phyloP scores from a whole-genome alignment of 805 yeast species.

The Zygoascus ofunaensis region DNA sequence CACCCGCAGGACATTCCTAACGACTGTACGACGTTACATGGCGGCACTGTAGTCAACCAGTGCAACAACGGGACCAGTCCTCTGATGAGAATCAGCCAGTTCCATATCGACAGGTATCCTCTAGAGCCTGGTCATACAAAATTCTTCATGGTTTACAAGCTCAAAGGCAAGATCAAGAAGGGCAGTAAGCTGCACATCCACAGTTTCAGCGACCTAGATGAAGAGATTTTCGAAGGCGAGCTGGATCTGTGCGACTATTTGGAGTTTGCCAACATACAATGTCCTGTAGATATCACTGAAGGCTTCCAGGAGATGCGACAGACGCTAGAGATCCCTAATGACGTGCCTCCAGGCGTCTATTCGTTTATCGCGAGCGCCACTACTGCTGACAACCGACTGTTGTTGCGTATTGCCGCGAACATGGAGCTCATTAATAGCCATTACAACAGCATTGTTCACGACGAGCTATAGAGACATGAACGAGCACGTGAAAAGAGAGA shows the following conservation, averaged over 20 bases:
- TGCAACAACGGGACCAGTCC: conserved; percentile 20
- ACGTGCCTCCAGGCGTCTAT: conserved; percentile 22
- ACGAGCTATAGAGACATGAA: conserved; percentile 10
- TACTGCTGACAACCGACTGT: conserved; percentile 16
- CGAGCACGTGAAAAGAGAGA: neutral
- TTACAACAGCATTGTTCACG: conserved; percentile 3
- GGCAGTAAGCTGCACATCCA: conserved; percentile 17
- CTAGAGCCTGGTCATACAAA: conserved; percentile 22
- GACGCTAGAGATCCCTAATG: conserved; percentile 22
- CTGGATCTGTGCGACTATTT: conserved; percentile 23
- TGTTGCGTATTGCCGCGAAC: conserved; percentile 19
- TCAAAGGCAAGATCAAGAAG: conserved; percentile 18
- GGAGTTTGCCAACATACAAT: conserved; percentile 19
- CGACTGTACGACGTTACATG: conserved; percentile 8
- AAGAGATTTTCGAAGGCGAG: conserved; percentile 15
- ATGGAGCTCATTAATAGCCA: conserved; percentile 8
- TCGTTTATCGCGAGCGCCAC: conserved; percentile 23
- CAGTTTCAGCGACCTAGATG: conserved; percentile 14
- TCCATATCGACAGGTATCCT: conserved; percentile 23
- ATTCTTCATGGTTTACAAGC: conserved; percentile 18
- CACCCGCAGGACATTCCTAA: conserved; percentile 1
- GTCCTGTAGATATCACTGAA: conserved; percentile 19
- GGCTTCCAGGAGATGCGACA: conserved; percentile 13
- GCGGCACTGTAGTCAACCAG: conserved; percentile 8
- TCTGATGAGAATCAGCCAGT: conserved; percentile 16